Percentiles rank a stretch among this genome's conserved stretches.
phyloP scores from a whole-genome alignment of 1,139 yeast genomes.

The Hanseniaspora uvarum region DNA sequence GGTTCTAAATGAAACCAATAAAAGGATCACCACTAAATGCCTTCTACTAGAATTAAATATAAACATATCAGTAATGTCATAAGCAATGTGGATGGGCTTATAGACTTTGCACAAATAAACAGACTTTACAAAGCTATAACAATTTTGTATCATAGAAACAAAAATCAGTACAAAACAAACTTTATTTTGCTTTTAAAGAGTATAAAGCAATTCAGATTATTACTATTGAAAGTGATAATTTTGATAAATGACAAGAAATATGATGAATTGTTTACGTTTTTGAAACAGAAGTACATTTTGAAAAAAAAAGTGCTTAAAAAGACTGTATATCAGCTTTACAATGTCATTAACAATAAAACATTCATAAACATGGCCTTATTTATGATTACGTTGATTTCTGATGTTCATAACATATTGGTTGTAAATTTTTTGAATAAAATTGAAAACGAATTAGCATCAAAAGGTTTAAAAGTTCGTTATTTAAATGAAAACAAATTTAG shows the following conservation, averaged over 20 bases:
- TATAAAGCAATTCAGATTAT: conserved; percentile 2
- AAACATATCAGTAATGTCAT: conserved; percentile 7
- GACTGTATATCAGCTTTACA: conserved; percentile 15
- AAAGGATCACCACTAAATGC: neutral
- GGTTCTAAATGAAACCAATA: neutral
- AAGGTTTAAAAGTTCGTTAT: neutral
- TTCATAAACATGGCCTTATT: conserved; percentile 20
- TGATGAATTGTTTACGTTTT: conserved; percentile 16
- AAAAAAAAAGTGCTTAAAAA: conserved; percentile 13
- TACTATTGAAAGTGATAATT: neutral
- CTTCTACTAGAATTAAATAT: neutral
- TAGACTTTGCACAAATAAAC: neutral
- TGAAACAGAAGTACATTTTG: neutral
- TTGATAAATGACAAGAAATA: neutral
- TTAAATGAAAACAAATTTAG: neutral
- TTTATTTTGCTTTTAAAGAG: conserved; percentile 12
- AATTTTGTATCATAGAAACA: conserved; percentile 57
- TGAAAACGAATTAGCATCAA: neutral
- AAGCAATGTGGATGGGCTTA: neutral
- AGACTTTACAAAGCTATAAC: conserved; percentile 40
- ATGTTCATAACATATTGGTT: conserved; percentile 5
- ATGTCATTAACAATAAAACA: conserved; percentile 13
- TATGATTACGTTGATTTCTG: conserved; percentile 20
- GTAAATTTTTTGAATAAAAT: conserved; percentile 15
- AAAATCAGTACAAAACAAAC: conserved; percentile 61